Base-by-base conservation (phyloP, 352 stramenopile species). In the Phytopythium sindhum region DNA sequence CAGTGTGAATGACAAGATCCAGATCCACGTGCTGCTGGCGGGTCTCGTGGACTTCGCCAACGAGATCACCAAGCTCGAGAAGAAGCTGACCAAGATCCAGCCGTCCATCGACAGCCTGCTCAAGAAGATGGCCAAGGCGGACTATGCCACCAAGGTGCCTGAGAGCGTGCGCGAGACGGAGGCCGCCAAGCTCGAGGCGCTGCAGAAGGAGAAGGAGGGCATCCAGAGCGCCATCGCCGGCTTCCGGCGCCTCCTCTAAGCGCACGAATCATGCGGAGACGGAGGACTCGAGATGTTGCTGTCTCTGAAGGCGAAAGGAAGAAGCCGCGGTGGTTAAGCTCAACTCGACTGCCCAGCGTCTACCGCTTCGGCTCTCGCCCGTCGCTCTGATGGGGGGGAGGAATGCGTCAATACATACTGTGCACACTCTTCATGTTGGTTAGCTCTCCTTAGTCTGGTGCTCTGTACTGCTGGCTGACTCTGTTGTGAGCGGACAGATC, bases 1-100 rank as follows among this genome's bases (percentile, higher is more conserved):
- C 69, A 92, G 83, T 64, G 88, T 99, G 61, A 98, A 99, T 75
- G 95, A 95, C 52, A 95, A 95, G 77, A 79, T 97, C 54, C 91
- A 96, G 76, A 81, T 97, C 63, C 81, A 95, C 63, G 84, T 98
- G 64, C 75, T 96, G 64, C 77, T 96, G 0, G 81, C 81, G 17
- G 87, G 87, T 11, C 73, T 96, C 55, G 87, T 96, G 55, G 86
- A 96, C 68, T 93, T 94, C 64, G 84, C 84, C 48, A 95, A 96
- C 66, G 91, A 97, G 63, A 95, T 97, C 62, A 61, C 81, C 51
- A 96, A 97, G 72, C 70, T 97, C 2, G 85, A 97, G 69, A 96
- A 94, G 70, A 95, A 97, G 71, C 61, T 96, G 52, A 74, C 75
- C 26, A 93, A 96, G 73, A 85, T 96, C 44, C 67, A 77, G 61